Evolutionary conservation across 306 rosid genomes (phyloP).

Genomic region (Medicago truncatula): DNA sequence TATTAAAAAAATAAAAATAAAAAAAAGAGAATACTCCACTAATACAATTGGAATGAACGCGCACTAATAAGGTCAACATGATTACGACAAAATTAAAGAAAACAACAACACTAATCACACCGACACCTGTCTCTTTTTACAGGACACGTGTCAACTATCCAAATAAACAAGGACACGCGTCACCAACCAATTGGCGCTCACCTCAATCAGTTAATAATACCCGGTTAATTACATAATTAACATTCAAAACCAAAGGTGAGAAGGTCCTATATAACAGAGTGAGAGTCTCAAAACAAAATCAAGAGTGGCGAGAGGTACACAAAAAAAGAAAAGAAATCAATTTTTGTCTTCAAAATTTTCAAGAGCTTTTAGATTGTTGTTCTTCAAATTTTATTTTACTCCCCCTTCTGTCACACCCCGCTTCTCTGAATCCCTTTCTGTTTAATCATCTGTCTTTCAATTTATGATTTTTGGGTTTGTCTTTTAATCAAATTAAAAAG

Average conservation of each 20-base stretch:
- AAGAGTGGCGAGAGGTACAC: constrained; percentile 69
- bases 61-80: constrained; percentile 1
- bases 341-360: constrained; percentile 3
- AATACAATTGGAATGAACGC: constrained; percentile 4
- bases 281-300: constrained; percentile 34
- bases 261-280: constrained; percentile 47
- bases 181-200: not conserved
- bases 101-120: not conserved
- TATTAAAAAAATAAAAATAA: not conserved
- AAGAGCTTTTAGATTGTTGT: constrained; percentile 12
- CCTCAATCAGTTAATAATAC: constrained; percentile 36
- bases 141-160: not conserved
- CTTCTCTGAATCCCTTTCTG: constrained; percentile 99
- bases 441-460: constrained; percentile 95
- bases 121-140: not conserved
- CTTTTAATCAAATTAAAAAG: constrained; percentile 41
- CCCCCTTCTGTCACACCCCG: constrained; percentile 78
- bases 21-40: not conserved
- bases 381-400: not conserved
- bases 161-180: not conserved
- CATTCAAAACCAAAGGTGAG: constrained; percentile 8
- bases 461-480: constrained; percentile 85
- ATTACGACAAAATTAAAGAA: not conserved
- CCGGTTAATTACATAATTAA: constrained; percentile 36
- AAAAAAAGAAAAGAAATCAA: not conserved